Conservation (phyloP, 1,284 basidiomycete genomes). For the Ceratobasidium sp. region DNA sequence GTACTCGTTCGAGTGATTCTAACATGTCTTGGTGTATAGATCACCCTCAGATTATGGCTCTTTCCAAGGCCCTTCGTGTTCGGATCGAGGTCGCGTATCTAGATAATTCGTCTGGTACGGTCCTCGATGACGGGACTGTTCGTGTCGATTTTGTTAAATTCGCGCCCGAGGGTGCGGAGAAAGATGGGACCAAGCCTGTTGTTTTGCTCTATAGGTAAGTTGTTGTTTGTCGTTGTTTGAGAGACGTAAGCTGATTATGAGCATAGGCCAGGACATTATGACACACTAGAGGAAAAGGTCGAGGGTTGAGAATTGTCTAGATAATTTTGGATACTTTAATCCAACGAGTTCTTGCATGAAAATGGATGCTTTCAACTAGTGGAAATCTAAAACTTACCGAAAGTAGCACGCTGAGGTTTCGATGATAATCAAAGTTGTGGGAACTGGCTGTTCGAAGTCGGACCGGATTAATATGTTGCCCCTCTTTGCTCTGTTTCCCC, state of each 20-base stretch:
- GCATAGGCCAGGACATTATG: slow-evolving; percentile 76
- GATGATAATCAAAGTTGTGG: no score
- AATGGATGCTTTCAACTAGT: no score
- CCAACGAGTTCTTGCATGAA: no score
- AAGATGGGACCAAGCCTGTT: slow-evolving; percentile 57
- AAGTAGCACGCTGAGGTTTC: no score
- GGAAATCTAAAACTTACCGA: no score
- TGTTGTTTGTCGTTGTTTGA: not conserved
- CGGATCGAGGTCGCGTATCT: slow-evolving; percentile 82
- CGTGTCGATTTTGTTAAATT: slow-evolving; percentile 77
- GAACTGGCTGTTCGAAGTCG: no score
- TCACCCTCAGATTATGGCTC: slow-evolving; percentile 82
- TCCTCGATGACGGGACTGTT: slow-evolving; percentile 48
- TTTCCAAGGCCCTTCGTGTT: slow-evolving; percentile 71
- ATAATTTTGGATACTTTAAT: no score
- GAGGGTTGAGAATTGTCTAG: slow-evolving; percentile 17
- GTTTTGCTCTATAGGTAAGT: slow-evolving; percentile 77
- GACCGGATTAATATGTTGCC: no score
- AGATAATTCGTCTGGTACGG: slow-evolving; percentile 53
- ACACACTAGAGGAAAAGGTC: slow-evolving; percentile 59
- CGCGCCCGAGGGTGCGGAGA: slow-evolving; percentile 52
- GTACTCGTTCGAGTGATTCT: no score
- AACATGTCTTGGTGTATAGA: no score
- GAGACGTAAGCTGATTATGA: not conserved
- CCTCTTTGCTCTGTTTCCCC: no score